phyloP scores from a whole-genome alignment of 257 asterid species.

The Nicotiana tabacum region DNA sequence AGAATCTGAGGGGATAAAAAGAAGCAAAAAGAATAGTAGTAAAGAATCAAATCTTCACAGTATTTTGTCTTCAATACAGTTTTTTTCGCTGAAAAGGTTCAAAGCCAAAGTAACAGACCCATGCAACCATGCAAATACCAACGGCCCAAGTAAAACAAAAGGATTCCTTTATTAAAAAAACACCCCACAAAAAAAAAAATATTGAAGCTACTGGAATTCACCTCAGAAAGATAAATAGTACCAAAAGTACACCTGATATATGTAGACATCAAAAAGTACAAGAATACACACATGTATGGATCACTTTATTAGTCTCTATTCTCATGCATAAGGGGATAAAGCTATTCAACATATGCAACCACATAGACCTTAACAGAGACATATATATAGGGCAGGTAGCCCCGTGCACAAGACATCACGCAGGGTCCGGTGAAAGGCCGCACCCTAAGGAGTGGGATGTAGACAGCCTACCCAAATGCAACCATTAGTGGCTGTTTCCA shows the following conservation, averaged over 20 bases:
- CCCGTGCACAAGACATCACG: too few species aligned
- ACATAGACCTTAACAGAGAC: too few species aligned
- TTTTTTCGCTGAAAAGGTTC: conserved; percentile 7
- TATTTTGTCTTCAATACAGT: conserved; percentile 6
- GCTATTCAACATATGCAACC: too few species aligned
- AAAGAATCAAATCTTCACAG: conserved; percentile 18
- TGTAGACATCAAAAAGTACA: background rate
- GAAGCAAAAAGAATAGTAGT: conserved; percentile 8
- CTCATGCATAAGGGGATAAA: too few species aligned
- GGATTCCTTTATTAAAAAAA: background rate
- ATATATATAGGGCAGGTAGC: too few species aligned
- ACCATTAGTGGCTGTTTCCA: too few species aligned
- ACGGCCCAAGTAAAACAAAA: conserved; percentile 9
- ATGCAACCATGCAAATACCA: conserved; percentile 39
- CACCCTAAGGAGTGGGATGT: too few species aligned
- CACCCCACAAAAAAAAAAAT: background rate
- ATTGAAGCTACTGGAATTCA: background rate
- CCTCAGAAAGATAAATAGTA: background rate
- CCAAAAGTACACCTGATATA: background rate
- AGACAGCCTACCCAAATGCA: too few species aligned
- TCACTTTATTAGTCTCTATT: too few species aligned
- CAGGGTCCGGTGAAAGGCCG: too few species aligned
- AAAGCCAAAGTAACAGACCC: conserved; percentile 19
- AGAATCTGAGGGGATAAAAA: conserved; percentile 15
- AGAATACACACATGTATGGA: background rate